phyloP scores from a whole-genome alignment of 257 asterid genomes.

The Nicotiana undulata region DNA sequence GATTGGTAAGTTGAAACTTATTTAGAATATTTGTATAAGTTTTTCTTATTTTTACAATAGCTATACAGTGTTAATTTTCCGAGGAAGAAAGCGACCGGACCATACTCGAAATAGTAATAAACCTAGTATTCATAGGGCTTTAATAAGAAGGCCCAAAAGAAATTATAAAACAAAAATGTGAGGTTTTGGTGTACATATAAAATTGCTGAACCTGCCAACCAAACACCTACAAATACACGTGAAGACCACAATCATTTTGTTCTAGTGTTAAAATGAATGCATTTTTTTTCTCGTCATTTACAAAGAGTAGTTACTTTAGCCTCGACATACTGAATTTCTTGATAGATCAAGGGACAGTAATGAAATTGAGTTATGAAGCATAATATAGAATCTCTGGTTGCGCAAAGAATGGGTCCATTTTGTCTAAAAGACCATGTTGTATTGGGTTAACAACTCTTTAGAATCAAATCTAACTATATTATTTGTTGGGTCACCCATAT shows the following conservation, averaged over 20 bases:
- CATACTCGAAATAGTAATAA: neutral
- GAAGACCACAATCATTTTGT: too few relatives aligned
- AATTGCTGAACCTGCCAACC: neutral
- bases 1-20: too few relatives aligned
- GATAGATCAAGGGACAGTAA: neutral
- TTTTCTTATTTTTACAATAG: too few relatives aligned
- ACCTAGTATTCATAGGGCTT: too few relatives aligned
- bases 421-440: neutral
- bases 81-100: too few relatives aligned
- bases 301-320: neutral
- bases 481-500: constrained; percentile 16
- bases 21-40: too few relatives aligned
- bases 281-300: neutral
- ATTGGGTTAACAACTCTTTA: neutral
- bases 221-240: neutral
- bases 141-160: too few relatives aligned
- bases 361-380: neutral
- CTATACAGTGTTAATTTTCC: too few relatives aligned
- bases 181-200: neutral
- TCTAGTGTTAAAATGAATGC: neutral
- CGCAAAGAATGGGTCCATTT: neutral
- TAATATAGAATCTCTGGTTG: neutral
- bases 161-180: neutral
- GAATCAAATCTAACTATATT: constrained; percentile 10
- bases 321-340: neutral